Base-by-base conservation (phyloP, 192 early-diverging fungal genomes). In the Coemansia sp. region DNA sequence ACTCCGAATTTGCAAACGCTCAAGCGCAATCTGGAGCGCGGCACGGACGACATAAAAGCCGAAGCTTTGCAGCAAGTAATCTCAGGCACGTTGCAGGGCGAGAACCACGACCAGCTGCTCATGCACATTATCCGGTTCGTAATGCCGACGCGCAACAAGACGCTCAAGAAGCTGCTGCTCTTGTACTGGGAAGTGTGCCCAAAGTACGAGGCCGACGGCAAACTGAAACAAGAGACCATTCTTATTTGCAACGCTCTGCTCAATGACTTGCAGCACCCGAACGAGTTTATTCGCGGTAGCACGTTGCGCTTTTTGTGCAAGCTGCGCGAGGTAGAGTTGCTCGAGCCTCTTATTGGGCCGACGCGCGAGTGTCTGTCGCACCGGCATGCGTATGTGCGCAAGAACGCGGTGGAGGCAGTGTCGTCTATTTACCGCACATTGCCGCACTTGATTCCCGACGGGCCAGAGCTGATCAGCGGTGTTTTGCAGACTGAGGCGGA, bases 91-190 rank as follows among this genome's bases (percentile, higher is more conserved):
- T 74, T 97, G 31, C 95, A 97, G 69, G 97, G 97, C 41, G 95
- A 99, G 67, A 90, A 91, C 29, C 85, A 88, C 72, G 87, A 90
- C 45, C 84, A 88, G 72, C 84, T 99, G 43, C 86, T 99, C 51
- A 95, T 99, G 93, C 94, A 96, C 73, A 89, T 99, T 69, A 99
- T 99, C 81, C 94, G 95, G 59, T 97, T 97, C 75, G 92, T 97
- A 26, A 87, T 97, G 86, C 97, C 95, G 25, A 91, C 90, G 19
- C 93, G 92, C 75, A 94, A 94, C 87, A 99, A 99, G 82, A 72
- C 85, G 68, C 87, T 99, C 47, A 99, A 99, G 86, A 99, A 99
- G 80, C 85, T 99, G 39, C 85, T 96, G 52, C 88, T 96, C 59
- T 87, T 97, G 61, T 99, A 97, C 83, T 95, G 94, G 91, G 97